Percentiles rank a stretch among this genome's conserved stretches.
phyloP scores from a whole-genome alignment of 1,139 yeast genomes.

The Lodderomyces parapsilosis region DNA sequence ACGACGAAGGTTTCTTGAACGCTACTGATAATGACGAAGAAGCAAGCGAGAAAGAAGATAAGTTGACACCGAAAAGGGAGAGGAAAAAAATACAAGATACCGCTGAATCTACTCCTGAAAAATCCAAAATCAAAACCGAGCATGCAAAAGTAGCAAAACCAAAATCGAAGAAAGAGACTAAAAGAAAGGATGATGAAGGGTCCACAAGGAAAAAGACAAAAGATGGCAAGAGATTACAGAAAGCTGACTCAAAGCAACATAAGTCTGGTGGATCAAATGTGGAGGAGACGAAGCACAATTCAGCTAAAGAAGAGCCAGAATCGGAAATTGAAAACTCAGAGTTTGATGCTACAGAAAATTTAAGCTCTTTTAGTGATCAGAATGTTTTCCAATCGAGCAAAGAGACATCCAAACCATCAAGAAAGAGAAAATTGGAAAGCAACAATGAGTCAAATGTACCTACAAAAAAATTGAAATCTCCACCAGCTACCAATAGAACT shows the following conservation, averaged over 20 bases:
- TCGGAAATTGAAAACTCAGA: not conserved
- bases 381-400: slow-evolving; percentile 40
- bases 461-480: slow-evolving; percentile 2
- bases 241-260: not conserved
- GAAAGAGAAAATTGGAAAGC: slow-evolving; percentile 2
- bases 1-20: slow-evolving; percentile 23
- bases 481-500: slow-evolving; percentile 1
- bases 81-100: not conserved
- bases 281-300: not conserved
- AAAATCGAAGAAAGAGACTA: not conserved
- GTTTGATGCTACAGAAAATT: slow-evolving; percentile 1
- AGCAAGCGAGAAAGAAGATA: not conserved
- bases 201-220: not conserved
- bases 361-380: slow-evolving; percentile 33
- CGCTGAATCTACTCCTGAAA: not conserved
- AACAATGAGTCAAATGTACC: not conserved
- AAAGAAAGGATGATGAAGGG: not conserved
- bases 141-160: slow-evolving; percentile 1
- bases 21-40: slow-evolving; percentile 5
- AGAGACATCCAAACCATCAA: slow-evolving; percentile 2
- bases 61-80: not conserved
- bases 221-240: not conserved
- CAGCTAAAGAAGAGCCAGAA: not conserved
- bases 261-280: not conserved
- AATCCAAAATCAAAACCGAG: not conserved